Evolutionary conservation across 2,329 filamentous ascomycete genomes (phyloP), one percentile per base, ranked within the genome.

Genomic region (Dactylellina leptospora): DNA sequence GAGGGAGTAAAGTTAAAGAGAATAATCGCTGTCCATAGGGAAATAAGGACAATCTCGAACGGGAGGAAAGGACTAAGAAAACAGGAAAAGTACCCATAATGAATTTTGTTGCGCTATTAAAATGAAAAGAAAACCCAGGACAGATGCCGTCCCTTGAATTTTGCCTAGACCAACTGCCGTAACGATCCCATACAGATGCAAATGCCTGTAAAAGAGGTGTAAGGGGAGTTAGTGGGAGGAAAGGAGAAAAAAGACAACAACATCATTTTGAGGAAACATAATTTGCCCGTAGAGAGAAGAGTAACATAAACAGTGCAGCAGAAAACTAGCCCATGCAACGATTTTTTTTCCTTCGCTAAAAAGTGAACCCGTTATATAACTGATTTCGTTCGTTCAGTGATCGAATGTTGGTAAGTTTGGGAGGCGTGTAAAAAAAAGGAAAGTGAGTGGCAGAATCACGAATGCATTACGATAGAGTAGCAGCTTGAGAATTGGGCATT

Each of bases 161-260:
- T 62, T 59, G 47, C 59, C 45, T 72, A 53, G 68, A 33, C 51
- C 33, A 55, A 25, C 53, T 64, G 59, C 59, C 59, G 59, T 54
- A 64, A 72, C 54, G 59, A 63, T 63, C 59, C 68, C 53, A 60
- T 72, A 72, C 68, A 72, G 68, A 72, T 72, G 68, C 68, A 64
- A 48, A 72, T 72, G 59, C 68, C 68, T 63, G 53, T 72, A 42
- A 47, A 64, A 51, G 36, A 42, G 33, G 38, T 59, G 18, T 11
- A 11, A 40, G 4, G 18, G 8, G 18, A 40, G 18, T n/a, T 4
- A 40, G 5, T n/a, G 18, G 18, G 8, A 40, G 4, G 10, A n/a
- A 40, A 40, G 8, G 11, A 40, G 60, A 54, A 36, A 36, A 56
- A 36, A 42, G 48, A 60, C 40, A 22, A 20, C 30, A 51, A 58